Evolutionary conservation across 2,329 filamentous ascomycete genomes (phyloP).

Genomic region (Eurotiales sp.): DNA sequence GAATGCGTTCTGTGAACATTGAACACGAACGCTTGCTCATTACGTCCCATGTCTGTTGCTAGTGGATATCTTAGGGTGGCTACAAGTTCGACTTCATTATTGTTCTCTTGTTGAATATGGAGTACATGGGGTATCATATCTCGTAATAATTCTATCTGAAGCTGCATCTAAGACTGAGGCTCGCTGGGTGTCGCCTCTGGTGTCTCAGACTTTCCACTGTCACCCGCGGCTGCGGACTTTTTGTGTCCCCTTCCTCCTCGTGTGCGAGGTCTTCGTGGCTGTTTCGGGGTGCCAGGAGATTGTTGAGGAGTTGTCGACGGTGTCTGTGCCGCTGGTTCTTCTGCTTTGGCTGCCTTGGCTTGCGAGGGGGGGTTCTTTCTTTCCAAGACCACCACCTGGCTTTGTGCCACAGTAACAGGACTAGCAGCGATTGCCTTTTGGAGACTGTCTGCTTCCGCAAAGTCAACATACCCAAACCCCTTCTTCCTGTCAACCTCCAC

Average conservation of each 20-base stretch:
- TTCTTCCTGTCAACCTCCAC: conserved; percentile 95
- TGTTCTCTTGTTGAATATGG: not conserved
- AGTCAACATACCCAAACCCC: conserved; percentile 90
- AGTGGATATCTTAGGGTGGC: too few species aligned
- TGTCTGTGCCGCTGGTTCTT: conserved; percentile 5
- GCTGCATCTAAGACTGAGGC: conserved; percentile 2
- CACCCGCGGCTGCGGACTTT: conserved; percentile 5
- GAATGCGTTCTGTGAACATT: not conserved
- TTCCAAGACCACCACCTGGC: conserved; percentile 81
- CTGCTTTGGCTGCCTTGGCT: conserved; percentile 8
- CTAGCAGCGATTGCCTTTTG: conserved; percentile 77
- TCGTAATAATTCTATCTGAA: conserved; percentile 1
- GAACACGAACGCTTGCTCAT: too few species aligned
- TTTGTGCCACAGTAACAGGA: conserved; percentile 76
- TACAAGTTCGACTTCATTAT: too few species aligned
- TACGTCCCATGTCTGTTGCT: too few species aligned
- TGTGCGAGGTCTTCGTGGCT: conserved; percentile 12
- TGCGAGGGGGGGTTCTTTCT: conserved; percentile 26
- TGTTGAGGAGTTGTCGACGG: conserved; percentile 5
- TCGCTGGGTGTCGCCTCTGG: not conserved
- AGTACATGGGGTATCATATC: conserved; percentile 13
- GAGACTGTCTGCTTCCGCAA: conserved; percentile 67
- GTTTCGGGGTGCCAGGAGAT: conserved; percentile 9
- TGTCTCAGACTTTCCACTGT: conserved; percentile 6
- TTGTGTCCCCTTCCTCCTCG: conserved; percentile 14